Conservation (phyloP, 2,329 filamentous ascomycete species). For the Microcyclosporella mali region DNA sequence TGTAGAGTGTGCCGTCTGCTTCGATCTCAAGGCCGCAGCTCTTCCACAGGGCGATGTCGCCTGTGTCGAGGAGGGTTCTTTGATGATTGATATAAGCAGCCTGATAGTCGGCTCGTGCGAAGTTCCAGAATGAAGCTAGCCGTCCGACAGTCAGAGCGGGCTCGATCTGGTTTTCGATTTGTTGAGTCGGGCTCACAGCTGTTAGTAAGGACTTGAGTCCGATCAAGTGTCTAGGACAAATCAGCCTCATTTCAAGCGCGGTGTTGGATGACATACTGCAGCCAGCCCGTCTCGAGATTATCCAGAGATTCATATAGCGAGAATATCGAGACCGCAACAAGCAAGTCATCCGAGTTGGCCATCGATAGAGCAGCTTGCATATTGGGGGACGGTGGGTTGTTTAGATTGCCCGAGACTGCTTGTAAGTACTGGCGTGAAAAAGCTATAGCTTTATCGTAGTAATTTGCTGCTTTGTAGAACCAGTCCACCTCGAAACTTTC, state of each 20-base stretch:
- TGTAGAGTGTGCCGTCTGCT: conserved; percentile 41
- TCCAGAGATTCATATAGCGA: conserved; percentile 62
- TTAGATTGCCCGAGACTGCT: conserved; percentile 25
- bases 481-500: conserved; percentile 47
- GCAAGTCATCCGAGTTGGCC: conserved; percentile 51
- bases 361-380: conserved; percentile 22
- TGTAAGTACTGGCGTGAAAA: conserved; percentile 46
- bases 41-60: conserved; percentile 56
- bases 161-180: conserved; percentile 36
- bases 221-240: conserved; percentile 49
- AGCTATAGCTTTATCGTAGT: conserved; percentile 47
- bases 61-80: conserved; percentile 55
- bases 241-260: conserved; percentile 1
- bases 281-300: conserved; percentile 55
- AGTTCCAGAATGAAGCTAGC: conserved; percentile 60
- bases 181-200: conserved; percentile 30
- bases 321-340: conserved; percentile 60
- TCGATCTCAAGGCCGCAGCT: conserved; percentile 56
- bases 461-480: conserved; percentile 55
- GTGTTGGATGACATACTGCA: conserved; percentile 18
- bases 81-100: conserved; percentile 51
- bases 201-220: conserved; percentile 58
- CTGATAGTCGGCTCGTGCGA: conserved; percentile 46
- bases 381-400: conserved; percentile 19
- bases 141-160: conserved; percentile 49